Evolutionary conservation across 768 basidiomycete genomes (phyloP), one percentile per base, ranked within the genome.

Genomic region (Boletus reticuloceps): DNA sequence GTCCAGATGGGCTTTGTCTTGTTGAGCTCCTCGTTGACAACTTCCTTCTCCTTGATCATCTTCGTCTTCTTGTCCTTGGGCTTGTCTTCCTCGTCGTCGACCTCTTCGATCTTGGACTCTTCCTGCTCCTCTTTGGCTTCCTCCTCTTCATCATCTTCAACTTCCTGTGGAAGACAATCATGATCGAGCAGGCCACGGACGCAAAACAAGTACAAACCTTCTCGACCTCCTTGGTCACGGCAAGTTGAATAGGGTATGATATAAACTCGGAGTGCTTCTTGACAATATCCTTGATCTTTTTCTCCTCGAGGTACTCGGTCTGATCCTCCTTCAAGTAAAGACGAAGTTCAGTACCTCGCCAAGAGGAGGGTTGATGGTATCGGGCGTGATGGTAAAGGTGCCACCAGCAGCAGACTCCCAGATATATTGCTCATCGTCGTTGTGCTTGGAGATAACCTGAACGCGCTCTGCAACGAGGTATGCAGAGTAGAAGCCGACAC

Each of bases 201-300:
- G 49, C 19, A 44, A 19, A 59, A 39, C 6, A 22, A 47, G 22
- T n/a, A 72, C 82, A 19, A 58, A 93, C 96, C 90, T 95, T 98
- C 81, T 99, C 97, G 50, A 95, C 91, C 80, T 98, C 97, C 85
- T 99, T 99, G 69, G 92, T 93, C 56, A 98, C 95, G 47, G 93
- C 93, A 60, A 99, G 85, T 72, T 98, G 95, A 70, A 98, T 99
- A 61, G 97, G 97, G 79, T 98, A 98, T 31, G 95, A 98, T 77
- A 98, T 99, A 81, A 98, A 98, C 79, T 99, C 96, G 68, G 96
- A 98, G 83, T 99, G 96, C 82, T 98, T 98, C 85, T 99, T 98
- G 72, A 99, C 96, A 64, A 96, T 92, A 64, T 98, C 97, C 83
- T 95, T 96, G 83, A 98, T 91, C 75, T 87, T 88, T 83, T 97